Evolutionary conservation across 495 filamentous ascomycete species (phyloP), one percentile per base, ranked within the genome.

Genomic region (Daldinia grandis): DNA sequence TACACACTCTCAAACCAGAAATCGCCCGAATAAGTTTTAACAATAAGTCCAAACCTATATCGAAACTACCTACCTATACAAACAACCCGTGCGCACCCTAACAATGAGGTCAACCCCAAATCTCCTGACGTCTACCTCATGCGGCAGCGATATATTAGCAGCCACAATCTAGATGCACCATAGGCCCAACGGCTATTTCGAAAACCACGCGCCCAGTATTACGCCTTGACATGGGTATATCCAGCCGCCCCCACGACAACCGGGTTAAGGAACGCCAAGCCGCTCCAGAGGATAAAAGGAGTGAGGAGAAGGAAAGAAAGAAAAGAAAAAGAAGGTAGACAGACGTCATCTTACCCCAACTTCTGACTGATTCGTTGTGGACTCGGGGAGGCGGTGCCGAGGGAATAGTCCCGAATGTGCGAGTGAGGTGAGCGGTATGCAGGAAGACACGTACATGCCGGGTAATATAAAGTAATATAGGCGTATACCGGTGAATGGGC

Each of bases 341-440:
- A 62, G 47, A 62, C 58, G 58, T 60, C 58, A 60, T 49, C 1
- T 21, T 50, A 60, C 58, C 58, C 58, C 38, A 60, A 57, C 8
- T 44, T 10, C 15, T 14, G 14, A 24, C 30, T 10, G 33, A 28
- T 17, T 30, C 19, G 42, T n/a, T 38, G 31, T 24, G 5, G 25
- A 38, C 31, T 37, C 54, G 54, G 54, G 12, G 38, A 21, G 17
- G 15, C 21, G 31, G 54, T 57, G 31, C 54, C 54, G 54, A 37
- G 28, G 7, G 30, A 15, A 57, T 12, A 14, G 21, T 0, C 21
- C 51, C 15, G 12, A 27, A 27, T 8, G 38, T 17, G 6, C 38
- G 38, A 40, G n/a, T 8, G n/a, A 35, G 33, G 12, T 14, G 38
- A 40, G n/a, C 0, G 38, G n/a, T 40, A 17, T 17, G 38, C 0